Evolutionary conservation across 2,329 filamentous ascomycete genomes (phyloP).

Genomic region (Endocalyx cinctus): DNA sequence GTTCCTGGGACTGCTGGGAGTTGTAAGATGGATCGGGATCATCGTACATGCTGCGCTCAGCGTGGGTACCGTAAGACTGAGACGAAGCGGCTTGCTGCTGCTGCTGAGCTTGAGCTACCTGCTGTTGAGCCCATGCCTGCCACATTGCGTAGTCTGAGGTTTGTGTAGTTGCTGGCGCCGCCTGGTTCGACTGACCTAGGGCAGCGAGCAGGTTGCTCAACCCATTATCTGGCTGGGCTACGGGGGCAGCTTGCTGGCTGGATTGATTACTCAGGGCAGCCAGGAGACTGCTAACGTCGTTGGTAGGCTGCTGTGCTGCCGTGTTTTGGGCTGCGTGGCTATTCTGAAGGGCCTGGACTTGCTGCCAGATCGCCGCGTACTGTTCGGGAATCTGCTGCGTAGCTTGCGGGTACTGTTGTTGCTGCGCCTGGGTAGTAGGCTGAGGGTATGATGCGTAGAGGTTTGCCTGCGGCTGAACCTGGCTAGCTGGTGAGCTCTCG

Average conservation of each 20-base stretch:
- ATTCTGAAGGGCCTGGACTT: constrained; percentile 19
- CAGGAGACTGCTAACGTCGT: too few species aligned
- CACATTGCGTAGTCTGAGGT: constrained; percentile 11
- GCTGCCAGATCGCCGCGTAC: constrained; percentile 21
- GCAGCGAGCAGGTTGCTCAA: constrained; percentile 22
- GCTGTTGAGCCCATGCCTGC: constrained; percentile 17
- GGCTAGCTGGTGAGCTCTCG: constrained; percentile 4
- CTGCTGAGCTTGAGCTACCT: too few species aligned
- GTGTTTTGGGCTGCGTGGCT: constrained; percentile 12
- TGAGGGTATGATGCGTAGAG: too few species aligned
- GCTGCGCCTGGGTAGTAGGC: constrained; percentile 11
- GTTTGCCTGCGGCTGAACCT: constrained; percentile 11
- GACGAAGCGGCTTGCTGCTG: too few species aligned
- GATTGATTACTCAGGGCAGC: too few species aligned
- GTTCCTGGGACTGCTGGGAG: constrained; percentile 22
- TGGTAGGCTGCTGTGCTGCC: too few species aligned
- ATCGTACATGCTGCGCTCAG: constrained; percentile 6
- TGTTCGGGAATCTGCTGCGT: constrained; percentile 12
- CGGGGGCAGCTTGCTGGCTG: too few species aligned
- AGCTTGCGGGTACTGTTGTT: constrained; percentile 12
- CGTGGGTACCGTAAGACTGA: constrained; percentile 6
- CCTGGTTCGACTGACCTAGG: constrained; percentile 10
- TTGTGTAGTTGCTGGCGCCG: constrained; percentile 6
- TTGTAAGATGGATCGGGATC: constrained; percentile 11
- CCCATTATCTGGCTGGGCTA: too few species aligned